These are phyloP conservation scores for Tuctoria greenei DNA, from an alignment of 176 grass and related monocot genomes.

Conservation along the genomic window DNA sequence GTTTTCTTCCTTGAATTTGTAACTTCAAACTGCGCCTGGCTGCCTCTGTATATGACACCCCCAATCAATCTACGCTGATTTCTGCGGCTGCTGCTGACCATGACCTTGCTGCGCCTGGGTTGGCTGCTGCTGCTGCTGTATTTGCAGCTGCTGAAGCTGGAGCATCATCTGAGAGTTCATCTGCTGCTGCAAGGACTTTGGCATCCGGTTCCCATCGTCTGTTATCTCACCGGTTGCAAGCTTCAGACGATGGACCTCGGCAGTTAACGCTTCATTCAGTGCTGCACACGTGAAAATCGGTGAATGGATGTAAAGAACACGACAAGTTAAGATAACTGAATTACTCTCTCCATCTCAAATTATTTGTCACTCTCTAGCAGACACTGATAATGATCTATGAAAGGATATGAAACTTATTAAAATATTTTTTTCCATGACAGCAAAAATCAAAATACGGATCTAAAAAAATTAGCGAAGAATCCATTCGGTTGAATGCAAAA, in stretches of 20 bases:
- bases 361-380: too few species aligned
- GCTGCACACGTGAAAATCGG: conserved; percentile 48
- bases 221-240: conserved; percentile 64
- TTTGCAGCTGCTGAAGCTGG: conserved; percentile 78
- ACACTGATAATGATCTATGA: too few species aligned
- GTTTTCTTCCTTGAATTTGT: too few species aligned
- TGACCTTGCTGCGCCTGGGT: conserved; percentile 30
- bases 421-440: too few species aligned
- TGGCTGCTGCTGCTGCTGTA: conserved; percentile 55
- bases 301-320: background rate
- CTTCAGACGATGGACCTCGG: conserved; percentile 77
- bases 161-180: conserved; percentile 79
- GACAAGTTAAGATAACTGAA: too few species aligned
- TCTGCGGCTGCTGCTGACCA: conserved; percentile 32
- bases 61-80: conserved; percentile 52
- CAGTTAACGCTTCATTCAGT: conserved; percentile 79
- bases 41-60: too few species aligned
- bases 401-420: too few species aligned
- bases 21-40: too few species aligned
- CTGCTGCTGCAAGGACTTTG: conserved; percentile 58
- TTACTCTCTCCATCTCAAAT: too few species aligned
- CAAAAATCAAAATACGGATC: too few species aligned
- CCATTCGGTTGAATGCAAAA: too few species aligned
- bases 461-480: too few species aligned
- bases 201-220: conserved; percentile 47